phyloP scores from a whole-genome alignment of 345 rosid species.

The Eucalyptus marginata region DNA sequence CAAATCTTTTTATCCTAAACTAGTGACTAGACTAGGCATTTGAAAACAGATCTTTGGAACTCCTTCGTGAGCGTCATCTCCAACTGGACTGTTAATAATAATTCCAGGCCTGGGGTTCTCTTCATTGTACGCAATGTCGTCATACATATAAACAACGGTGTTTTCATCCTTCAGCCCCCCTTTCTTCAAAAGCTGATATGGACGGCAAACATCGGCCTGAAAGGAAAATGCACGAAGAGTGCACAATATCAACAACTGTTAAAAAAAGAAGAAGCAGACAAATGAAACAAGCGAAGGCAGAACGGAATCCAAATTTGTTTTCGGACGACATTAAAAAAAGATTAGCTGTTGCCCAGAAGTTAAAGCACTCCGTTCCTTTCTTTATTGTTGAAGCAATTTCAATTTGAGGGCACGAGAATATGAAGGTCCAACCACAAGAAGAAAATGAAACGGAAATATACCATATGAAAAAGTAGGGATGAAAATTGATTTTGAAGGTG shows the following conservation, averaged over 20 bases:
- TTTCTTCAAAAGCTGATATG: slow-evolving; percentile 76
- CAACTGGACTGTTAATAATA: slow-evolving; percentile 63
- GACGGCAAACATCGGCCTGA: slow-evolving; percentile 79
- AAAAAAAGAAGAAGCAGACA: background rate
- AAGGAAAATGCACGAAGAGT: background rate
- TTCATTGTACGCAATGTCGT: slow-evolving; percentile 51
- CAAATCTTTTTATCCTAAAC: background rate
- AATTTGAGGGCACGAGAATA: background rate
- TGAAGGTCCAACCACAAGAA: background rate
- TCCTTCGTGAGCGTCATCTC: slow-evolving; percentile 60
- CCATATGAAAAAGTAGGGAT: too few species aligned
- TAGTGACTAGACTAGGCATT: background rate
- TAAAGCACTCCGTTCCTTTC: background rate
- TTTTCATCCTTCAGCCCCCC: slow-evolving; percentile 91
- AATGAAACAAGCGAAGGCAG: background rate
- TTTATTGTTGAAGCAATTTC: background rate
- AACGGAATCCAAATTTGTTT: background rate
- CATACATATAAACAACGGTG: slow-evolving; percentile 51
- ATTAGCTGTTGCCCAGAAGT: background rate
- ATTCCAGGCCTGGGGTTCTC: slow-evolving; percentile 84
- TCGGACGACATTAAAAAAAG: background rate
- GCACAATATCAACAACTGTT: background rate
- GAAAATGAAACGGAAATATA: background rate
- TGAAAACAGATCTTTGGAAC: slow-evolving; percentile 60
- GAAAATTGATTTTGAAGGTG: background rate